These are phyloP conservation scores for Nelumbo lutea DNA, from an alignment of 164 flowering plant genomes.

Conservation along the genomic window DNA sequence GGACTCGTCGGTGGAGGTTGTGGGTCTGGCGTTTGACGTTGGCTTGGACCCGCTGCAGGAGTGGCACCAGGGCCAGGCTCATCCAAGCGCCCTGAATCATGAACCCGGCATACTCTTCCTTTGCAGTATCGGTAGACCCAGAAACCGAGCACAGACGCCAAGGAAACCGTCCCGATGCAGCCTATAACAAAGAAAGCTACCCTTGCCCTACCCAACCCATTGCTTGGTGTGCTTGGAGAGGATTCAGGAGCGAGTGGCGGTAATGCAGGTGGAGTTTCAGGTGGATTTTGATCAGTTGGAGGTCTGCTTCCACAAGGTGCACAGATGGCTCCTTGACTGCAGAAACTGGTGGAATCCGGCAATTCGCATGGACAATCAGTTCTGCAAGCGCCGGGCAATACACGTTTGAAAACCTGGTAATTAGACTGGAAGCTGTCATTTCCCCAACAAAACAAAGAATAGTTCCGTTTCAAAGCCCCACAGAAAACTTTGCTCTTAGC, in stretches of 20 bases:
- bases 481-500: slow-evolving; percentile 57
- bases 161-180: slow-evolving; percentile 35
- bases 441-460: slow-evolving; percentile 70
- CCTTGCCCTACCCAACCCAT: slow-evolving; percentile 23
- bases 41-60: not conserved
- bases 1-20: not conserved
- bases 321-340: slow-evolving; percentile 39
- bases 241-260: slow-evolving; percentile 11
- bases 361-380: slow-evolving; percentile 30
- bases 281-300: not conserved
- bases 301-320: slow-evolving; percentile 13
- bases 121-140: slow-evolving; percentile 28
- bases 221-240: not conserved
- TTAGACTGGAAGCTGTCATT: slow-evolving; percentile 19
- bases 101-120: slow-evolving; percentile 40
- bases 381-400: slow-evolving; percentile 60
- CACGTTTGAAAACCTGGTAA: slow-evolving; percentile 31
- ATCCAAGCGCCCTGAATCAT: slow-evolving; percentile 74
- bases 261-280: not conserved
- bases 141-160: slow-evolving; percentile 24
- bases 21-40: not conserved
- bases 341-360: slow-evolving; percentile 19
- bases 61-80: slow-evolving; percentile 6
- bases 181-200: slow-evolving; percentile 63
- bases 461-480: slow-evolving; percentile 37